Conservation (phyloP, 2,329 filamentous ascomycete species). For the Chaetomium olivaceum region DNA sequence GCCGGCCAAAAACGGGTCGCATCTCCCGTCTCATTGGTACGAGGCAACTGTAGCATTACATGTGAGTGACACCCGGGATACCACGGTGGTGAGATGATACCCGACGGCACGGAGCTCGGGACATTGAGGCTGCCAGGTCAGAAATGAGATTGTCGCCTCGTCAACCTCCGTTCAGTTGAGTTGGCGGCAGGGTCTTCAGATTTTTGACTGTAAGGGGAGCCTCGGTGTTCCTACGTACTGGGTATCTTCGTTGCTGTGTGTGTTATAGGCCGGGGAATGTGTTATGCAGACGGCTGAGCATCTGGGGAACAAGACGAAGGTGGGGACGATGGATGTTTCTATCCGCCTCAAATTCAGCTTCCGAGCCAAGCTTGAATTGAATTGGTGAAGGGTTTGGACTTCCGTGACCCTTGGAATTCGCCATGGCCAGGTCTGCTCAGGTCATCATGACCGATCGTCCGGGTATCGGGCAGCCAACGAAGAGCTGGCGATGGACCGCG, state of each 20-base stretch:
- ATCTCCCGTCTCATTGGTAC: background rate
- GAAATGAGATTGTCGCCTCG: background rate
- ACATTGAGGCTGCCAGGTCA: background rate
- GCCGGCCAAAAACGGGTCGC: background rate
- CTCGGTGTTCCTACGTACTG: background rate
- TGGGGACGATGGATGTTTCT: background rate
- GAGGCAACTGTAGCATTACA: conserved; percentile 9
- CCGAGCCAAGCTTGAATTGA: background rate
- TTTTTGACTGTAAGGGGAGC: background rate
- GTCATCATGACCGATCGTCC: background rate
- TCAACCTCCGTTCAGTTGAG: background rate
- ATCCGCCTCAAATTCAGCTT: conserved; percentile 16
- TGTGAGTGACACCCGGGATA: background rate
- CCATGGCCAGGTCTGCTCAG: background rate
- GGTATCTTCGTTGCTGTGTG: background rate
- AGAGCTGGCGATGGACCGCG: background rate
- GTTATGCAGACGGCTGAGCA: background rate
- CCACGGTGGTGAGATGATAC: conserved; percentile 1
- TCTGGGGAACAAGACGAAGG: background rate
- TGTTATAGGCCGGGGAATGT: background rate
- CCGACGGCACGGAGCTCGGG: background rate
- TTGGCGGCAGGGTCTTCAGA: background rate
- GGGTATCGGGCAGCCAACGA: background rate
- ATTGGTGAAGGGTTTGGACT: background rate
- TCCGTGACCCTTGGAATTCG: background rate